phyloP scores from a whole-genome alignment of 177 flowering plant genomes.

The Telopea speciosissima region DNA sequence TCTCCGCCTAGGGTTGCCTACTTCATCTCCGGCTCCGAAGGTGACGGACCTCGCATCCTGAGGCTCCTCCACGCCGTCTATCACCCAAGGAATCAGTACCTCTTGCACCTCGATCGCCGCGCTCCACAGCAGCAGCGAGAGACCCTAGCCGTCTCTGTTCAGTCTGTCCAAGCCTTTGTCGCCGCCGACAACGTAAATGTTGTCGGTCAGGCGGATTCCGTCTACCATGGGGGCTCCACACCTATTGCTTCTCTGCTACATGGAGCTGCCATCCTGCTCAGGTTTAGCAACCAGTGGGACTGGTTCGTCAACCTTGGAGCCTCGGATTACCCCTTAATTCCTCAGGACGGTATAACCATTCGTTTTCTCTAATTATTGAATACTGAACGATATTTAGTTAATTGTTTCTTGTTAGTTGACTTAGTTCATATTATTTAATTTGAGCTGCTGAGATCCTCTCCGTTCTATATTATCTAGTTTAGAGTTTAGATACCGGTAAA shows the following conservation, averaged over 20 bases:
- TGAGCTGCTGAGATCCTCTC: background rate
- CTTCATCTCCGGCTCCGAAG: slow-evolving; percentile 21
- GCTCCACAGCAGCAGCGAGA: slow-evolving; percentile 18
- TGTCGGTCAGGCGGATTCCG: slow-evolving; percentile 14
- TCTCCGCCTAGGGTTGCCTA: slow-evolving; percentile 27
- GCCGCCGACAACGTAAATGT: slow-evolving; percentile 20
- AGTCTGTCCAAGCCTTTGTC: slow-evolving; percentile 11
- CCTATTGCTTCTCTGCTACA: slow-evolving; percentile 19
- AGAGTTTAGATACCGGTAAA: background rate
- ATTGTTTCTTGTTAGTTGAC: too few relatives aligned
- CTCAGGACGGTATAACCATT: slow-evolving; percentile 23
- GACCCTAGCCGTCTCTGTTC: slow-evolving; percentile 12
- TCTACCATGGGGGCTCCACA: slow-evolving; percentile 20
- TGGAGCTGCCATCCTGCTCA: slow-evolving; percentile 22
- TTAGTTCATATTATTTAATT: background rate
- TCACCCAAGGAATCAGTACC: slow-evolving; percentile 28
- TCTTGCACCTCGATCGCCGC: slow-evolving; percentile 20
- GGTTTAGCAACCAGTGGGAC: slow-evolving; percentile 19
- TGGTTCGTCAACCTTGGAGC: slow-evolving; percentile 28
- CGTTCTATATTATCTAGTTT: too few relatives aligned
- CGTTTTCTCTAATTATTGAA: too few relatives aligned
- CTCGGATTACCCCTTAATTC: slow-evolving; percentile 22
- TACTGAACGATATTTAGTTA: too few relatives aligned
- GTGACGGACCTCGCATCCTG: slow-evolving; percentile 20
- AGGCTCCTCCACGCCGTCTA: slow-evolving; percentile 23